phyloP scores from a whole-genome alignment of 768 basidiomycete species.

The Phaeotremella skinneri region DNA sequence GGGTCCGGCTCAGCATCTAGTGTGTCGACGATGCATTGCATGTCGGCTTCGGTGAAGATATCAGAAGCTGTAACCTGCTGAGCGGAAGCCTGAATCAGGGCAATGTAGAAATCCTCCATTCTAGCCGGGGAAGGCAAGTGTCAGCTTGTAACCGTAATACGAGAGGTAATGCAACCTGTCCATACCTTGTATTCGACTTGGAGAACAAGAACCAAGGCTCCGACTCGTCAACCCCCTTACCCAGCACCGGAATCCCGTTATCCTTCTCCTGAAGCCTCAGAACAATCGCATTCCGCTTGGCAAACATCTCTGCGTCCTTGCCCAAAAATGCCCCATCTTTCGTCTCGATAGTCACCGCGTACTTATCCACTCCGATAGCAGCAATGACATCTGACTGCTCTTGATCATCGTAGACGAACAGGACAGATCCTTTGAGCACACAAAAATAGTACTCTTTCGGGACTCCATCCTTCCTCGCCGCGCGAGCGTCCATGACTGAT shows the following conservation, averaged over 20 bases:
- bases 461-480: constrained; percentile 48
- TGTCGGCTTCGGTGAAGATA: constrained; percentile 73
- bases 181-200: constrained; percentile 70
- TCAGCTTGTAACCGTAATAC: too few species aligned
- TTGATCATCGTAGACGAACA: constrained; percentile 94
- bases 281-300: constrained; percentile 78
- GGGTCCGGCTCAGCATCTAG: constrained; percentile 92
- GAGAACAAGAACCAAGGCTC: constrained; percentile 94
- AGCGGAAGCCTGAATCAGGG: constrained; percentile 60
- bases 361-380: constrained; percentile 77
- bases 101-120: constrained; percentile 89
- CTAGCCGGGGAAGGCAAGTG: constrained; percentile 14
- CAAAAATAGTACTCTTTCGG: constrained; percentile 93
- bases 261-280: constrained; percentile 33
- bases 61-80: constrained; percentile 53
- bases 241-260: constrained; percentile 28
- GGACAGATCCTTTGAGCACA: constrained; percentile 81
- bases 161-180: too few species aligned
- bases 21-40: constrained; percentile 75
- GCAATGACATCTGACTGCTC: constrained; percentile 83
- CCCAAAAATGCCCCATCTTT: constrained; percentile 52
- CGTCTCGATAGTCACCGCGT: constrained; percentile 68
- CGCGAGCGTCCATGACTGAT: constrained; percentile 30
- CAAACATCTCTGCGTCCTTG: constrained; percentile 73
- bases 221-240: constrained; percentile 44